Conservation (phyloP, 148 eudicot genomes). For the Rhododendron griersonianum region DNA sequence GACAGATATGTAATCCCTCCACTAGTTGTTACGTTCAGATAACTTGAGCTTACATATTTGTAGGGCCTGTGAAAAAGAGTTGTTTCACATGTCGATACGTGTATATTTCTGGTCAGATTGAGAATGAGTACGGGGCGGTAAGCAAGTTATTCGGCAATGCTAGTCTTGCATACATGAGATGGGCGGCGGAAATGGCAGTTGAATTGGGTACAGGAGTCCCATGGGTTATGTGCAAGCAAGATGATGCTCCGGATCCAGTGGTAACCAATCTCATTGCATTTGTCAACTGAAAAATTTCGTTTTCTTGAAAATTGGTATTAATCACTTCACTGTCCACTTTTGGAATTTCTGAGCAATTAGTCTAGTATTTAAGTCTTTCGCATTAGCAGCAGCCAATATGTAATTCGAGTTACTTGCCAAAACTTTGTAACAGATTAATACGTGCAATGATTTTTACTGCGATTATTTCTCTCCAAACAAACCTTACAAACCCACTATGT, state of each 20-base stretch:
- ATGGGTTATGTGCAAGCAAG: conserved; percentile 96
- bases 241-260: conserved; percentile 86
- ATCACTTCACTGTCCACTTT: neutral
- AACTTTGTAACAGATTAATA: conserved; percentile 59
- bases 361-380: neutral
- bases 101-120: conserved; percentile 45
- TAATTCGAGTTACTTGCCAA: neutral
- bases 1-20: neutral
- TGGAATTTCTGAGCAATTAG: neutral
- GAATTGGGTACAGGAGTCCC: conserved; percentile 79
- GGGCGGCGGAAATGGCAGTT: conserved; percentile 96
- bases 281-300: neutral
- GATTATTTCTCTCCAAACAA: conserved; percentile 83
- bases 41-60: too few species aligned
- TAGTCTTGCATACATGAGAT: conserved; percentile 66
- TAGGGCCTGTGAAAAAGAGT: neutral
- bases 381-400: neutral
- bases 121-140: conserved; percentile 74
- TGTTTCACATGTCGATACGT: neutral
- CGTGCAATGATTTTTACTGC: conserved; percentile 96
- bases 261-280: conserved; percentile 28
- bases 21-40: neutral
- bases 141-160: conserved; percentile 24
- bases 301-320: neutral
- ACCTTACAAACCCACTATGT: conserved; percentile 77